Evolutionary conservation across 306 rosid genomes (phyloP), one percentile per base, ranked within the genome.

Genomic region (Pachyrhizus erosus): DNA sequence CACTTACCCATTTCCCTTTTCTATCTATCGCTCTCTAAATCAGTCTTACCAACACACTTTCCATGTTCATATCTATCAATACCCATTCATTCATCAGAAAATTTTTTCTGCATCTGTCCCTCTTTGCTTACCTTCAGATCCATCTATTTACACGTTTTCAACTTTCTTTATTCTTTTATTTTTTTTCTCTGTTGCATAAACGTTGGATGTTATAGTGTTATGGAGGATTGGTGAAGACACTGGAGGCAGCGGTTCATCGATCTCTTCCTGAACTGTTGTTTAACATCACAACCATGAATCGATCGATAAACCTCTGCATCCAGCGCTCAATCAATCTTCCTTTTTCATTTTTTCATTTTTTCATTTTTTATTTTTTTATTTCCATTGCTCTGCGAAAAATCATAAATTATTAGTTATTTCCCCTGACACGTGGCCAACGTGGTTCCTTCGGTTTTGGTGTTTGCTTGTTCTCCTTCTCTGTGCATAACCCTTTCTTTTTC

Each of bases 281-380:
- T 20, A 52, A 10, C 58, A 77, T 77, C 87, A 82, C 87, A 88
- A 86, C 34, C 98, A 90, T 71, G 98, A 94, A 94, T 86, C 87
- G 98, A 85, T 94, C 98, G 98, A 94, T 94, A 94, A 94, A 94
- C 98, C 98, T 94, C 98, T 94, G 98, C 98, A 92, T 94, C 97
- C 98, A 92, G 95, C 86, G 95, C 90, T 86, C 77, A 75, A 90
- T 86, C 77, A 75, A 90, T 54, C 88, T 33, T 21, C 62, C 84
- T 81, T 79, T 18, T 27, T 34, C n/a, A 37, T 17, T 1, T 33
- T 27, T 31, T 57, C 0, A 84, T 76, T 3, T 3, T 27, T 3
- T 27, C 3, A 27, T 27, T 27, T 27, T 27, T 27, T 27, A n/a
- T n/a, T n/a, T n/a, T n/a, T n/a, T n/a, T n/a, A n/a, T n/a, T 5